Base-by-base conservation (phyloP, 805 yeast genomes). In the Cyberlindnera veronae region DNA sequence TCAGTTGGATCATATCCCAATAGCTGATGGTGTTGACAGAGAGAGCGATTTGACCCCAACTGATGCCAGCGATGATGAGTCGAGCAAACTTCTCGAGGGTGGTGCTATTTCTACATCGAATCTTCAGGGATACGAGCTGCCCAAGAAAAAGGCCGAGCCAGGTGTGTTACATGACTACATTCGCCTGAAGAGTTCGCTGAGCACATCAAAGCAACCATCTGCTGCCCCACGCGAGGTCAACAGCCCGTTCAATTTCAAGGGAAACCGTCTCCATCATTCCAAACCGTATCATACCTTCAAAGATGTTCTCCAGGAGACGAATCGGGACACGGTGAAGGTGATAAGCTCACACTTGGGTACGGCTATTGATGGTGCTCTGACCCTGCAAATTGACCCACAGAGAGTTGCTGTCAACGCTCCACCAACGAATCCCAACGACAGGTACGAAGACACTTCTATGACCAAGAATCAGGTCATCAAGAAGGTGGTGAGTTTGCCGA, bases 341-440 rank as follows among this genome's bases (percentile, higher is more conserved):
- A 33, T 48, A 4, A 53, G 56, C 27, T n/a, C 34, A 13, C 28
- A 24, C 8, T 14, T 12, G 6, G n/a, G 5, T 24, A 32, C 26
- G 12, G 15, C 38, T 14, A 24, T 29, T 23, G 6, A 23, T 27
- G 40, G 17, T 14, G 11, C 10, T 11, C 18, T 8, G 4, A 18
- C 13, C 11, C 18, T 14, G 12, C 5, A 16, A 5, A 19, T 29
- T 7, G 17, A 14, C 6, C 6, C 36, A 9, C 42, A 49, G 38
- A 37, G 45, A 36, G 40, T 47, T 38, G 36, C 54, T 14, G 22
- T 32, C 29, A 42, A 55, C 34, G 40, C 56, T 10, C 59, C 55
- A 12, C 59, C 59, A 6, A 35, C 43, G 8, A 34, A 39, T 19
- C 57, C 58, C 6, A 27, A 36, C 5, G 42, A 33, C 29, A 29